Evolutionary conservation across 768 basidiomycete species (phyloP), one percentile per base, ranked within the genome.

Genomic region (Boletus fagicola): DNA sequence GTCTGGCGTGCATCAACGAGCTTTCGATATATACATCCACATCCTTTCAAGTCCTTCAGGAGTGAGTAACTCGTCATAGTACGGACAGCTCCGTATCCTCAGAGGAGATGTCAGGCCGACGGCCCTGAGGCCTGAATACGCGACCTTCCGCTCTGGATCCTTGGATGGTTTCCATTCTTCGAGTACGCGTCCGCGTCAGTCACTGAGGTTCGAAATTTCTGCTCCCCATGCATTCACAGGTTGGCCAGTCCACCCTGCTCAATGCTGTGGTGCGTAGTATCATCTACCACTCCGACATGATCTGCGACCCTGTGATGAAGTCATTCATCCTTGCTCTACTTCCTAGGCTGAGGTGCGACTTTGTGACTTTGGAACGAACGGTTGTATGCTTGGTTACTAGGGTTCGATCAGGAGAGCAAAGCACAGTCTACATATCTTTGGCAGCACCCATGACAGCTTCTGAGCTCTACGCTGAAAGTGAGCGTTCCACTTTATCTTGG

Each of bases 121-220:
- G 94, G 96, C 12, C 72, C 11, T 12, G 28, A 28, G 6, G 2
- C 3, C 6, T 99, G 43, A 83, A 83, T 13, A 60, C 81, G 84
- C 42, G 97, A 98, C 74, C 78, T 98, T 3, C 80, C 90, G 4
- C 77, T 98, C 20, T 98, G 97, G 97, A 33, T 94, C 93, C 0
- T 88, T 96, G 97, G 0, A 9, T 74, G 98, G 7, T 98, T 99
- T 71, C 97, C 97, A 0, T 98, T 98, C 83, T 98, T 98, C 66
- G 93, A 98, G 75, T 98, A 94, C 72, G 93, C 97, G 10, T 89
- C 96, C 18, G 98, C 94, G 20, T 94, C 94, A n/a, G 94, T 97
- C 55, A 93, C 33, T 13, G 33, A 92, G 81, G 92, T 90, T 28
- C 49, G 70, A 51, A 15, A 26, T 59, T 50, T 74, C 56, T 31